Evolutionary conservation across 306 rosid genomes (phyloP).

Genomic region (Fragaria vesca): DNA sequence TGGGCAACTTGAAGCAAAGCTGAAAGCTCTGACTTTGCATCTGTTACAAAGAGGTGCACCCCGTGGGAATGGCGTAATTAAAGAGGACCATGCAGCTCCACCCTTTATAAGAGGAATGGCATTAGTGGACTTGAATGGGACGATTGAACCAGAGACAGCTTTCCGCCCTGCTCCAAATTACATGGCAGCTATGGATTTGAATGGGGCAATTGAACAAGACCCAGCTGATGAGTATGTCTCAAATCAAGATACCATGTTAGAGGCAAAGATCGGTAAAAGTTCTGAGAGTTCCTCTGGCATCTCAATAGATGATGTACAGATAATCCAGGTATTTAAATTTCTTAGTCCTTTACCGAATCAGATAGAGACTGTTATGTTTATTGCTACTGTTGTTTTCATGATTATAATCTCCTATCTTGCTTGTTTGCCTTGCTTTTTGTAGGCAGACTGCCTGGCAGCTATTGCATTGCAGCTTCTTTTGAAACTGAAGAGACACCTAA

Average conservation of each 20-base stretch:
- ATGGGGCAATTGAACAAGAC: conserved; percentile 55
- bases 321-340: conserved; percentile 64
- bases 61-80: conserved; percentile 58
- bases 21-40: conserved; percentile 72
- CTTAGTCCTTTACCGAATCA: background rate
- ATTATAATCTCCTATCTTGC: background rate
- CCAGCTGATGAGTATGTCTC: conserved; percentile 38
- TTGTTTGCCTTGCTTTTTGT: conserved; percentile 29
- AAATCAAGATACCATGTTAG: conserved; percentile 33
- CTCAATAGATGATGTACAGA: conserved; percentile 65
- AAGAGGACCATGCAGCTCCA: conserved; percentile 32
- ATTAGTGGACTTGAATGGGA: conserved; percentile 55
- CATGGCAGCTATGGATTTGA: conserved; percentile 59
- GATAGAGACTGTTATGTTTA: background rate
- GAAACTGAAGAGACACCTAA: conserved; percentile 92
- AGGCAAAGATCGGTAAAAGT: conserved; percentile 34
- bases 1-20: conserved; percentile 82
- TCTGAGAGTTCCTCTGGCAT: conserved; percentile 39
- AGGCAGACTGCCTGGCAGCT: conserved; percentile 81
- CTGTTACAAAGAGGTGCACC: conserved; percentile 48
- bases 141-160: conserved; percentile 38
- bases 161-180: conserved; percentile 30
- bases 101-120: conserved; percentile 31
- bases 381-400: background rate
- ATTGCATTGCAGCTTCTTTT: conserved; percentile 88